phyloP scores from a whole-genome alignment of 768 basidiomycete species.

The Tubosaeta brunneosetosa region DNA sequence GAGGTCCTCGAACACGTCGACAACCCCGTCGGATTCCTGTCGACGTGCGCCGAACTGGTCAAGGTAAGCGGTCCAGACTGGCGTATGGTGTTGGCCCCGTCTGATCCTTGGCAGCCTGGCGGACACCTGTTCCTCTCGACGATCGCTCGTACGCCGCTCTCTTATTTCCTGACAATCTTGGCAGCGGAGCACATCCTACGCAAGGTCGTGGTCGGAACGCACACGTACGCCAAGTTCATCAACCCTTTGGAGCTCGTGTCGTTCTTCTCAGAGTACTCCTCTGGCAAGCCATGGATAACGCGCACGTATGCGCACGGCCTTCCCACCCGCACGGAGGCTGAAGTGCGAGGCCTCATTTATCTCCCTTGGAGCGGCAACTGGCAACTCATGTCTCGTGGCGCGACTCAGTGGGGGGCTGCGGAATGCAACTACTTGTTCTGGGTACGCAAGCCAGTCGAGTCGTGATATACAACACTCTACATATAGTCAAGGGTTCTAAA shows the following conservation, averaged over 20 bases:
- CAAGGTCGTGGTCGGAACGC: constrained; percentile 82
- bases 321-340: constrained; percentile 64
- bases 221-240: constrained; percentile 87
- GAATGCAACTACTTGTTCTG: constrained; percentile 82
- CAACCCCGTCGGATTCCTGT: constrained; percentile 79
- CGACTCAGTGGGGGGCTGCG: constrained; percentile 43
- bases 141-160: constrained; percentile 77
- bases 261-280: constrained; percentile 66
- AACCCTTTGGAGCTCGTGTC: constrained; percentile 79
- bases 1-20: constrained; percentile 98
- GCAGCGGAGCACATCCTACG: constrained; percentile 80
- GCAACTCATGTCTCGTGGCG: constrained; percentile 59
- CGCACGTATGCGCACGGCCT: constrained; percentile 41
- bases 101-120: constrained; percentile 61
- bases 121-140: constrained; percentile 96
- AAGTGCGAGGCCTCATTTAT: constrained; percentile 76
- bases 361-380: constrained; percentile 66
- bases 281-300: constrained; percentile 55
- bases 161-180: constrained; percentile 66
- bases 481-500: constrained; percentile 1
- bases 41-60: constrained; percentile 75
- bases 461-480: background rate
- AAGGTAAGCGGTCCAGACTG: constrained; percentile 54
- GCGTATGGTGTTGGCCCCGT: background rate
- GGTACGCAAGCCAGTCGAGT: constrained; percentile 61